phyloP scores from a whole-genome alignment of 2,329 filamentous ascomycete species.

The Neoscytalidium dimidiatum region DNA sequence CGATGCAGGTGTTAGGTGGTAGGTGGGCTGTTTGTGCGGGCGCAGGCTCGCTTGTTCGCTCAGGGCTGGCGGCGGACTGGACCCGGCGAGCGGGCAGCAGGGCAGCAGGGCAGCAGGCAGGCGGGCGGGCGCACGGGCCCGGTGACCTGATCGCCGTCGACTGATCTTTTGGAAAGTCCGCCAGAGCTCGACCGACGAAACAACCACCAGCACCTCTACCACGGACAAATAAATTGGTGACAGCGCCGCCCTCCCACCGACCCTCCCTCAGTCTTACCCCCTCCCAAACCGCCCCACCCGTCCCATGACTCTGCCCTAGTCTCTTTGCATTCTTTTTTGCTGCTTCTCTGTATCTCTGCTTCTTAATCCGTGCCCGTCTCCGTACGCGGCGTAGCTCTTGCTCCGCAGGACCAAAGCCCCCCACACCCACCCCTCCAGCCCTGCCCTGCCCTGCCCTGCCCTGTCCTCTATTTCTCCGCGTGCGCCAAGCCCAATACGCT shows the following conservation, averaged over 20 bases:
- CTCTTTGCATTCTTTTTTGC: background rate
- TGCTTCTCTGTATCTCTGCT: background rate
- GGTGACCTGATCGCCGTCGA: slow-evolving; percentile 19
- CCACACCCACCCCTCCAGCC: background rate
- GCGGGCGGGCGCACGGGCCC: background rate
- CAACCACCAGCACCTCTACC: slow-evolving; percentile 1
- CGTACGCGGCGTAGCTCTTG: background rate
- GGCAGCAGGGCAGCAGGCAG: too few relatives aligned
- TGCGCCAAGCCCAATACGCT: background rate
- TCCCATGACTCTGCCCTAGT: background rate
- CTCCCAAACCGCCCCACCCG: background rate
- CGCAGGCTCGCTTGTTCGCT: too few relatives aligned
- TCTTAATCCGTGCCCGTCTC: background rate
- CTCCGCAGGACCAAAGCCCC: background rate
- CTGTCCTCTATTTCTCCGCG: background rate
- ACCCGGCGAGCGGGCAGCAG: background rate
- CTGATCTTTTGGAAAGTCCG: slow-evolving; percentile 10
- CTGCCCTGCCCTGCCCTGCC: background rate
- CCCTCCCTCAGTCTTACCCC: background rate
- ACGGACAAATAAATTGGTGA: slow-evolving; percentile 20
- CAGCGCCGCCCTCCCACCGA: background rate
- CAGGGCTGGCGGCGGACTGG: background rate
- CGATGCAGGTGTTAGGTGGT: background rate
- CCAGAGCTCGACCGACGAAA: slow-evolving; percentile 1
- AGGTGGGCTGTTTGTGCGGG: too few relatives aligned